These are phyloP conservation scores for Tolypocladium amazonense DNA, from an alignment of 2,329 filamentous ascomycete genomes.

Conservation along the genomic window DNA sequence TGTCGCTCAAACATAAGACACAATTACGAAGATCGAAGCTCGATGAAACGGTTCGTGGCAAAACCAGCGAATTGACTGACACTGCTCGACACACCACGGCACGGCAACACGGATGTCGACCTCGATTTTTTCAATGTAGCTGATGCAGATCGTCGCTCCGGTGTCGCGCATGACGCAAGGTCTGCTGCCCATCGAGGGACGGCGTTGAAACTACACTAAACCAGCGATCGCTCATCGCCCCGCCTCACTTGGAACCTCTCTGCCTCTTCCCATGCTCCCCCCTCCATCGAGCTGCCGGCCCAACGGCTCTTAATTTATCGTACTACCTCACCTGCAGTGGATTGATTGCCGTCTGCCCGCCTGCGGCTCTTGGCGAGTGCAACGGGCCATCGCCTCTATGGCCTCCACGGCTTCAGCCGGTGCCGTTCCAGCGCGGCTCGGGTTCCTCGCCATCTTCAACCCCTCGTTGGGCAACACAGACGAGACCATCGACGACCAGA, in stretches of 20 bases:
- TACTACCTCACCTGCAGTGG: no score
- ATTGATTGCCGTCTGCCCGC: background rate
- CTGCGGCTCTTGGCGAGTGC: background rate
- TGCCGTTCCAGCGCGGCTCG: constrained; percentile 63
- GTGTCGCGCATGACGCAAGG: background rate
- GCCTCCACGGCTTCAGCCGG: constrained; percentile 5
- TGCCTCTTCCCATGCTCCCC: background rate
- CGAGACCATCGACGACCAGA: constrained; percentile 61
- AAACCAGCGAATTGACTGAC: background rate
- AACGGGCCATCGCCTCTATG: background rate
- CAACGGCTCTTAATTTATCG: background rate
- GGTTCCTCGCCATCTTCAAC: constrained; percentile 92
- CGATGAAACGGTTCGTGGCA: background rate
- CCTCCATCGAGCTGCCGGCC: background rate
- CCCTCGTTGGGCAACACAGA: constrained; percentile 59
- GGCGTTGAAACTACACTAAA: background rate
- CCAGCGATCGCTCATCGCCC: background rate
- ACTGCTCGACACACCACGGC: background rate
- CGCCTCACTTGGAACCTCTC: background rate
- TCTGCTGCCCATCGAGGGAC: background rate
- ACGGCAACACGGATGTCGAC: no score
- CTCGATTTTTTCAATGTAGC: background rate
- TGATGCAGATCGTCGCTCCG: background rate
- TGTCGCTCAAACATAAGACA: background rate
- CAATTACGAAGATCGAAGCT: background rate